Evolutionary conservation across 768 basidiomycete genomes (phyloP), one percentile per base, ranked within the genome.

Genomic region (Trametes cubensis): DNA sequence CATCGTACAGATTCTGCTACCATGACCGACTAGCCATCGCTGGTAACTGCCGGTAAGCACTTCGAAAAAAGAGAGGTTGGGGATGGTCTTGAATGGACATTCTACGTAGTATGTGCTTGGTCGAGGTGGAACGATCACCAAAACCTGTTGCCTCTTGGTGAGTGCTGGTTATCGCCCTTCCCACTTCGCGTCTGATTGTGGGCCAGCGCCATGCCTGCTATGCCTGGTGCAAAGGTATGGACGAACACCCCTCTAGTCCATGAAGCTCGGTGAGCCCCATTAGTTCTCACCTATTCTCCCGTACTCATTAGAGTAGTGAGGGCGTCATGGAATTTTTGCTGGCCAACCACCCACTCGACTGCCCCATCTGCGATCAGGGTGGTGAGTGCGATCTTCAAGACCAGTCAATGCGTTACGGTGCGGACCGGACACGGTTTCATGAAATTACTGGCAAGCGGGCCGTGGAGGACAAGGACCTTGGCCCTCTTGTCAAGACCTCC

Each of bases 301-400:
- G 71, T 50, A 55, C 58, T 70, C 39, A 69, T 23, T 26, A 11
- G 0, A 1, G 21, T 21, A 92, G 95, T 21, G 95, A 97, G 76
- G 97, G 97, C 53, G 96, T 98, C 62, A 98, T 99, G 97, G 97
- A 98, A 72, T 97, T 98, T 77, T 83, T 98, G 41, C 86, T 98
- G 62, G 86, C 96, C 61, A 98, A 99, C 76, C 97, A 99, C 71
- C 97, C 97, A 2, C 83, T 99, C 58, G 97, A 99, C 74, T 99
- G 97, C 76, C 97, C 97, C 21, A 91, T 98, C 65, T 99, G 97
- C 70, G 97, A 99, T 74, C 95, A 98, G 77, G 96, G 95, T 73
- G 96, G 97, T 60, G 95, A 98, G 83, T 99, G 95, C 74, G 95
- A 98, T 74, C 84, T 98, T 8, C 96, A 98, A 79, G 96, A 98